A percentile compares a stretch with the other conserved stretches of the same genome.
These are phyloP conservation scores for Podila epigama DNA, from an alignment of 192 early-diverging fungal species.

Conservation along the genomic window DNA sequence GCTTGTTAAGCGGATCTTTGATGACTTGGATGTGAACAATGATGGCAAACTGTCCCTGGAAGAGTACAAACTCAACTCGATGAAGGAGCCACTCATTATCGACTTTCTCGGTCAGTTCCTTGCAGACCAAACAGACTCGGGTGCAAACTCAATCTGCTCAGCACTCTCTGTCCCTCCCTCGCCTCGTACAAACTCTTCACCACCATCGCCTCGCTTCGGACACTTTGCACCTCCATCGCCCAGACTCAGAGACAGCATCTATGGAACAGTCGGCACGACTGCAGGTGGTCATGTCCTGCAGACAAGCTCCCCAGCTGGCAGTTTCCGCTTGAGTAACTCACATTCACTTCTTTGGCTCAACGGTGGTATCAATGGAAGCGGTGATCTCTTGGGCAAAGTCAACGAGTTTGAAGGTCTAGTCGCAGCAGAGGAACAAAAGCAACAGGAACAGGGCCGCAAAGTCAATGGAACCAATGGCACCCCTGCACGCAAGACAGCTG, in stretches of 20 bases:
- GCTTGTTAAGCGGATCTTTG: slow-evolving; percentile 76
- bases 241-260: slow-evolving; percentile 38
- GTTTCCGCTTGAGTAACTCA: slow-evolving; percentile 46
- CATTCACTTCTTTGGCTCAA: slow-evolving; percentile 45
- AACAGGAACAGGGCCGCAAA: slow-evolving; percentile 9
- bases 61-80: slow-evolving; percentile 80
- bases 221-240: slow-evolving; percentile 47
- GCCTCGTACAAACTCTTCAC: slow-evolving; percentile 38
- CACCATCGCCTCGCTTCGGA: slow-evolving; percentile 44
- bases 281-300: slow-evolving; percentile 35
- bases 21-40: slow-evolving; percentile 82
- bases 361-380: slow-evolving; percentile 44
- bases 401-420: slow-evolving; percentile 48
- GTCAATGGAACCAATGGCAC: not conserved
- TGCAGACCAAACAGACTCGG: slow-evolving; percentile 55
- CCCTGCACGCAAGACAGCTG: slow-evolving; percentile 10
- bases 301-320: slow-evolving; percentile 37
- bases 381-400: slow-evolving; percentile 41
- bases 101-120: slow-evolving; percentile 83
- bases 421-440: slow-evolving; percentile 40
- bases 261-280: slow-evolving; percentile 20
- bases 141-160: slow-evolving; percentile 42
- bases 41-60: slow-evolving; percentile 77
- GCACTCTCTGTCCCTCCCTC: slow-evolving; percentile 46
- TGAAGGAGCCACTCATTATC: slow-evolving; percentile 81